A percentile compares a stretch with the other conserved stretches of the same genome.
phyloP scores from a whole-genome alignment of 2,329 filamentous ascomycete genomes.

The Calonectria pseudoturangicola region DNA sequence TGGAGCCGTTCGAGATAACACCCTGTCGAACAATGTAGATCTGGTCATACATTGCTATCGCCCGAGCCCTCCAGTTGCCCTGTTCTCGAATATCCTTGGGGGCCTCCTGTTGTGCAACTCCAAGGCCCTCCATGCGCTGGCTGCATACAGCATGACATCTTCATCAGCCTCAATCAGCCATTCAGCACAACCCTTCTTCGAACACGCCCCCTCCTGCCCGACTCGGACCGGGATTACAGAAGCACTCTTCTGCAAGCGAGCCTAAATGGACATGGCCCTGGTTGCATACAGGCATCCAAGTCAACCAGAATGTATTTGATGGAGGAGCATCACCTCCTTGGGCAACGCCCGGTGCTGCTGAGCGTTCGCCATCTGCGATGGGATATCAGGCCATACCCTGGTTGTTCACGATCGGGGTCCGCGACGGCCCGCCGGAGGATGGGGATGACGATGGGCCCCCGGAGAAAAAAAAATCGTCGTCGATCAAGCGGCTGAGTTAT shows the following conservation, averaged over 20 bases:
- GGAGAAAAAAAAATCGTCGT: slow-evolving; percentile 3
- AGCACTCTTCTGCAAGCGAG: slow-evolving; percentile 45
- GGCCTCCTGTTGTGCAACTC: slow-evolving; percentile 25
- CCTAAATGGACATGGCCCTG: slow-evolving; percentile 48
- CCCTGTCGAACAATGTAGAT: slow-evolving; percentile 10
- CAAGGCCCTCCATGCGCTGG: slow-evolving; percentile 2
- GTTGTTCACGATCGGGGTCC: slow-evolving; percentile 36
- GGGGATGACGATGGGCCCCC: slow-evolving; percentile 11
- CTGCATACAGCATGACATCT: slow-evolving; percentile 15
- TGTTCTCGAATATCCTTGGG: slow-evolving; percentile 14
- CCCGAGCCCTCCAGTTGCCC: background rate
- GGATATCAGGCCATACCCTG: slow-evolving; percentile 29
- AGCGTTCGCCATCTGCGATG: slow-evolving; percentile 24
- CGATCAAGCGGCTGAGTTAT: slow-evolving; percentile 4
- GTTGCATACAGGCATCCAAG: slow-evolving; percentile 46
- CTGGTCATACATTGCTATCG: slow-evolving; percentile 16
- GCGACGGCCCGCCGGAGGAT: slow-evolving; percentile 39
- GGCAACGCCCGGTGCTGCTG: slow-evolving; percentile 21
- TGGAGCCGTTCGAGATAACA: slow-evolving; percentile 20
- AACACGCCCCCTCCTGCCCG: slow-evolving; percentile 9
- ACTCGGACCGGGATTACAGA: slow-evolving; percentile 6
- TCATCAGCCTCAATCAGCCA: slow-evolving; percentile 31
- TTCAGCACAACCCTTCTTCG: background rate
- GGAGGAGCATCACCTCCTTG: slow-evolving; percentile 33
- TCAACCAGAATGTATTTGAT: slow-evolving; percentile 30